phyloP scores from a whole-genome alignment of 1,284 basidiomycete species.

The Flammula alnicola region DNA sequence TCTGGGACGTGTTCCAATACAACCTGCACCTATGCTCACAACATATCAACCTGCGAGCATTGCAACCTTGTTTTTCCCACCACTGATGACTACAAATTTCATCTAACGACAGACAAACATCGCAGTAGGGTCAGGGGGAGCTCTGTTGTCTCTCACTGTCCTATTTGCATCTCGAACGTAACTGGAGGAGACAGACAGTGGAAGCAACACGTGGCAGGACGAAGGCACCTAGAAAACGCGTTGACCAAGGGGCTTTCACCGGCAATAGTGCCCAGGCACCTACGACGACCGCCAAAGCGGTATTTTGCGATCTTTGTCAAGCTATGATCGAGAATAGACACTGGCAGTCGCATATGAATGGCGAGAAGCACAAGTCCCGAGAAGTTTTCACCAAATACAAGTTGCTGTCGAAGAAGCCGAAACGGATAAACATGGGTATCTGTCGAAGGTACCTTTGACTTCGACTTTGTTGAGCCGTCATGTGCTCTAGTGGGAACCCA shows the following conservation, averaged over 20 bases:
- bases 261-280: constrained; percentile 37
- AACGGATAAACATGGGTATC: constrained; percentile 49
- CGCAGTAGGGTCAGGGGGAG: constrained; percentile 25
- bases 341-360: constrained; percentile 39
- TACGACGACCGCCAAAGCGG: constrained; percentile 28
- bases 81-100: constrained; percentile 28
- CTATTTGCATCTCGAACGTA: constrained; percentile 36
- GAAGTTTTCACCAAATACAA: constrained; percentile 41
- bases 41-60: constrained; percentile 40
- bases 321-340: constrained; percentile 29
- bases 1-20: constrained; percentile 38
- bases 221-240: constrained; percentile 30
- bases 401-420: constrained; percentile 46
- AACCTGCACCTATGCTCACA: constrained; percentile 40
- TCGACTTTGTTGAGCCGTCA: constrained; percentile 41
- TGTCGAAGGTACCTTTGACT: constrained; percentile 42
- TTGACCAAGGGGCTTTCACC: constrained; percentile 24
- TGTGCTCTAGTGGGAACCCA: constrained; percentile 31
- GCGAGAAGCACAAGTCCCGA: constrained; percentile 36
- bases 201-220: constrained; percentile 33
- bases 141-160: constrained; percentile 28
- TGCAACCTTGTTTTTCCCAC: constrained; percentile 40
- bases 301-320: constrained; percentile 46
- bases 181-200: constrained; percentile 28
- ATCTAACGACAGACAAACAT: constrained; percentile 34